These are phyloP conservation scores for Teratosphaeria viscida DNA, from an alignment of 2,329 filamentous ascomycete species.

Conservation along the genomic window DNA sequence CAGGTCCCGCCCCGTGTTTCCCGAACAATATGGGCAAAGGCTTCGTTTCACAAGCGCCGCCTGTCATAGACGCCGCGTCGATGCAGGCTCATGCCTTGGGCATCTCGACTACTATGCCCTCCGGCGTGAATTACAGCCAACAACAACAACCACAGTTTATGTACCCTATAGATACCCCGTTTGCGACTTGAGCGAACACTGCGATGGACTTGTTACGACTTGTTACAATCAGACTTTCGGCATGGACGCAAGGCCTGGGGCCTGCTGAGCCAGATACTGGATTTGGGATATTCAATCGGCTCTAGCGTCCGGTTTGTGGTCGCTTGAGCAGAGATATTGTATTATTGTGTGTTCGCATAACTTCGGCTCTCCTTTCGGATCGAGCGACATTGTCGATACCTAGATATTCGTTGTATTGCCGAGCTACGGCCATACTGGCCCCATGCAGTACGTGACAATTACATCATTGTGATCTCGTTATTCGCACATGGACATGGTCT, in stretches of 20 bases:
- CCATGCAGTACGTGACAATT: neutral
- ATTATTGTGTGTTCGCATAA: neutral
- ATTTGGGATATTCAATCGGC: neutral
- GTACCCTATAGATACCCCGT: slow-evolving; percentile 2
- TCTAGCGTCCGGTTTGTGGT: neutral
- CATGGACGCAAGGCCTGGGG: neutral
- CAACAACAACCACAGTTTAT: neutral
- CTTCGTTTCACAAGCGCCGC: neutral
- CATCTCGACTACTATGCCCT: neutral
- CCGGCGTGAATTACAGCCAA: neutral
- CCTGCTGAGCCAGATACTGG: neutral
- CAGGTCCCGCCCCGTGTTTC: neutral
- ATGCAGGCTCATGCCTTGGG: neutral
- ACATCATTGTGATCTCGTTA: neutral
- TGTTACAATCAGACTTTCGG: no score
- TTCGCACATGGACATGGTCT: no score
- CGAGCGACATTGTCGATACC: neutral
- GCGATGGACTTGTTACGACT: neutral
- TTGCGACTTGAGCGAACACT: neutral
- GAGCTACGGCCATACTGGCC: neutral
- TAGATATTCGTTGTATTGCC: neutral
- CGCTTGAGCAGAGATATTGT: neutral
- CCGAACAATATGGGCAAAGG: neutral
- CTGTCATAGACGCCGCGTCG: neutral
- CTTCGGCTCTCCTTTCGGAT: neutral